Conservation (phyloP, 2,329 filamentous ascomycete genomes). For the Ramichloridium luteum region DNA sequence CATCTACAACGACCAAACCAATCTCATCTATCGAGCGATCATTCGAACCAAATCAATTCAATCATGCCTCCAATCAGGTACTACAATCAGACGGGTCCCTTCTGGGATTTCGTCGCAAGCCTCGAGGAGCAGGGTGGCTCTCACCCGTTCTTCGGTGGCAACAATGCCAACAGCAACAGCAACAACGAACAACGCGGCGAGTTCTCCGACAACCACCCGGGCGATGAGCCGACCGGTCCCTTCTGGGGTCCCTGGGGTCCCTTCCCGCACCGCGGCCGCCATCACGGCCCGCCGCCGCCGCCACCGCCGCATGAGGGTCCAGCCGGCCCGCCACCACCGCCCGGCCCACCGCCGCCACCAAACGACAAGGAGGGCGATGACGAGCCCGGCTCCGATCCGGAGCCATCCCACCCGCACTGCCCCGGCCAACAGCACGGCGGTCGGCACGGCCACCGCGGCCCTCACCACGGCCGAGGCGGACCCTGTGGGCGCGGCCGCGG, state of each 20-base stretch:
- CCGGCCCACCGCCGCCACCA: slow-evolving; percentile 15
- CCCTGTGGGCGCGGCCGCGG: slow-evolving; percentile 16
- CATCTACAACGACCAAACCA: too few relatives aligned
- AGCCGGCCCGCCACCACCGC: slow-evolving; percentile 13
- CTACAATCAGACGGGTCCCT: slow-evolving; percentile 41
- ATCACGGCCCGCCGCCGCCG: slow-evolving; percentile 14
- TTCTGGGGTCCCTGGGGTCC: slow-evolving; percentile 22
- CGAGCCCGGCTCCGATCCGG: slow-evolving; percentile 5
- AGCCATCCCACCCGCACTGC: slow-evolving; percentile 9
- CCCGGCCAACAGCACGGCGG: slow-evolving; percentile 12
- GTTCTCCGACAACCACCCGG: slow-evolving; percentile 18
- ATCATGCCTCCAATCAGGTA: slow-evolving; percentile 43
- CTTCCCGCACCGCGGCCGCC: slow-evolving; percentile 18
- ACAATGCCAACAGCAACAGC: slow-evolving; percentile 22
- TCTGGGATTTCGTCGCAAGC: slow-evolving; percentile 44
- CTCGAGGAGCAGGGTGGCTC: slow-evolving; percentile 36
- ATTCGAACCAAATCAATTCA: too few relatives aligned
- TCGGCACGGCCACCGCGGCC: slow-evolving; percentile 14
- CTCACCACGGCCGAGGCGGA: slow-evolving; percentile 21
- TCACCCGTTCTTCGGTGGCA: slow-evolving; percentile 32
- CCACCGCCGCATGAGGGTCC: slow-evolving; percentile 16
- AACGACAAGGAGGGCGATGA: slow-evolving; percentile 5
- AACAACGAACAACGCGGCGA: slow-evolving; percentile 13
- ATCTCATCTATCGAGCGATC: too few relatives aligned
- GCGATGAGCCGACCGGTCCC: slow-evolving; percentile 26